Percentiles rank a stretch among this genome's conserved stretches.
Conservation (phyloP, 257 asterid genomes). For the Leonotis leonurus region DNA sequence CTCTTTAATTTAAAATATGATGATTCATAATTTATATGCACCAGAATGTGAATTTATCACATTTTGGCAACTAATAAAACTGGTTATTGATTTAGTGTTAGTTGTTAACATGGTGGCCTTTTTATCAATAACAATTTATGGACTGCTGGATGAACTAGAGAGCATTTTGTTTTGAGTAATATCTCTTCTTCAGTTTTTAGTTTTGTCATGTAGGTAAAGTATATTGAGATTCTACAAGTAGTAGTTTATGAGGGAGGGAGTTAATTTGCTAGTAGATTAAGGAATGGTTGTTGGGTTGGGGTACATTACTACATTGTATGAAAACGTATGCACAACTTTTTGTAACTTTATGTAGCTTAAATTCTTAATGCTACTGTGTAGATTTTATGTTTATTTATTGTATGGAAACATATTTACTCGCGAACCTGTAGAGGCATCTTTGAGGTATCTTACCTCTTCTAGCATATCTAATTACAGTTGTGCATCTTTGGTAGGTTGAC, state of each 20-base stretch:
- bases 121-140: neutral
- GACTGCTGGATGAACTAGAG: neutral
- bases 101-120: neutral
- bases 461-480: conserved; percentile 13
- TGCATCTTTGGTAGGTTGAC: conserved; percentile 59
- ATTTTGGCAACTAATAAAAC: too few relatives aligned
- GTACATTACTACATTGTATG: neutral
- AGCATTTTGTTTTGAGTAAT: neutral
- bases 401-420: neutral
- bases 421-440: neutral
- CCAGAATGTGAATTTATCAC: neutral
- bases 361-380: neutral
- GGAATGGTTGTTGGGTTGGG: conserved; percentile 1
- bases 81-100: too few relatives aligned
- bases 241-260: neutral
- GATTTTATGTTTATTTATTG: neutral
- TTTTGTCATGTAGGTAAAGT: neutral
- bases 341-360: neutral
- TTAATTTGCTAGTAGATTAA: neutral
- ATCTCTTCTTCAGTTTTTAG: neutral
- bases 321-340: neutral
- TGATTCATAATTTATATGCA: neutral
- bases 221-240: neutral
- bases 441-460: neutral
- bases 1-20: neutral